These are phyloP conservation scores for Brassica rapa DNA, from an alignment of 345 rosid species.

Conservation along the genomic window DNA sequence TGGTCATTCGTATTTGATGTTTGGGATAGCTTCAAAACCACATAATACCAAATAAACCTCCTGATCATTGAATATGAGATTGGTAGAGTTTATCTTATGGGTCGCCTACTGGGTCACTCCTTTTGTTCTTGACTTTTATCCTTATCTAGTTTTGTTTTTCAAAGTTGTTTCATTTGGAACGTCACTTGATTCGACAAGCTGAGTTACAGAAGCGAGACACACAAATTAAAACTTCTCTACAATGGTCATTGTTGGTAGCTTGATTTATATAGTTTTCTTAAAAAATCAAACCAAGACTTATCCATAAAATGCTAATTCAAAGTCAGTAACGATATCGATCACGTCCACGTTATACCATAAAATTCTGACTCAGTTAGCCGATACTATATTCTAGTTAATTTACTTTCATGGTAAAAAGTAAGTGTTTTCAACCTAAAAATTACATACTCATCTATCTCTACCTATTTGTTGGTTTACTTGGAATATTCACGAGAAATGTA, in stretches of 20 bases:
- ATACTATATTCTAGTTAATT: background rate
- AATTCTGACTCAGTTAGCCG: background rate
- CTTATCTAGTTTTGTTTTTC: background rate
- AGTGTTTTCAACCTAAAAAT: background rate
- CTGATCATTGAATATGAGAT: background rate
- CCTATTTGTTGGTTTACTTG: background rate
- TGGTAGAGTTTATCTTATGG: background rate
- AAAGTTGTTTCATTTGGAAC: background rate
- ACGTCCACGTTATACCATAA: background rate
- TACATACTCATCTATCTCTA: background rate
- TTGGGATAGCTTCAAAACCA: background rate
- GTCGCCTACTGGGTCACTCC: background rate
- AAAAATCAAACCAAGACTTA: background rate
- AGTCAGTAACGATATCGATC: background rate
- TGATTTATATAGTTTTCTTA: background rate
- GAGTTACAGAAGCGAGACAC: background rate
- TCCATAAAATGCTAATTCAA: background rate
- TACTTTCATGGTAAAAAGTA: background rate
- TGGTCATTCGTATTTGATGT: background rate
- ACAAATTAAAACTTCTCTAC: background rate
- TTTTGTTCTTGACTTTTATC: background rate
- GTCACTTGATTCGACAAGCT: background rate
- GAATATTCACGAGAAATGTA: constrained; percentile 17
- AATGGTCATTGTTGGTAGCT: background rate
- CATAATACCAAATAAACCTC: background rate